These are phyloP conservation scores for Calophaca sinica DNA, from an alignment of 306 rosid species.

Conservation along the genomic window DNA sequence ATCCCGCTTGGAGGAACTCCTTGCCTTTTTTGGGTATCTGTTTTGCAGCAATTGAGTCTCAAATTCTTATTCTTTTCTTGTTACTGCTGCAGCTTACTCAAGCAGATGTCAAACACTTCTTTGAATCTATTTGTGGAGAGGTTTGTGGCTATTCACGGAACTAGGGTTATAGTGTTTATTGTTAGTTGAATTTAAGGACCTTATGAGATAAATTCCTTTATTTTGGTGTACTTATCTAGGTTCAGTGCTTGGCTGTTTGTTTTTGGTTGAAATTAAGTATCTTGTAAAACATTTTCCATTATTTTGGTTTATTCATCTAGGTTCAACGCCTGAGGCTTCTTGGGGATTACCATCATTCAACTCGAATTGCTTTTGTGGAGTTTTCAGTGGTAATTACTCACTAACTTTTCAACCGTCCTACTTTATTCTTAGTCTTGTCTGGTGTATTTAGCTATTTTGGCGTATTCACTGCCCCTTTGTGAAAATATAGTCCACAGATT, in stretches of 20 bases:
- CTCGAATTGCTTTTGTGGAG: constrained; percentile 97
- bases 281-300: constrained; percentile 28
- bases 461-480: constrained; percentile 12
- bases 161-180: constrained; percentile 24
- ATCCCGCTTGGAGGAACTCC: constrained; percentile 37
- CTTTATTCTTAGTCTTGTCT: constrained; percentile 29
- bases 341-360: constrained; percentile 94
- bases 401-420: constrained; percentile 11
- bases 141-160: constrained; percentile 55
- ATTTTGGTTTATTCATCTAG: constrained; percentile 51
- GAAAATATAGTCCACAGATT: constrained; percentile 13
- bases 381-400: constrained; percentile 70
- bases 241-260: constrained; percentile 57
- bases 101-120: constrained; percentile 87
- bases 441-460: not conserved
- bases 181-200: constrained; percentile 35
- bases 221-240: constrained; percentile 45
- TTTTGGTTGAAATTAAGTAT: constrained; percentile 33
- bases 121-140: constrained; percentile 98
- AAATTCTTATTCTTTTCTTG: constrained; percentile 21
- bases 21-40: not conserved
- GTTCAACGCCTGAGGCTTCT: constrained; percentile 97
- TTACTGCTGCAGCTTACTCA: constrained; percentile 78
- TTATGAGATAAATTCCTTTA: constrained; percentile 32
- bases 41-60: constrained; percentile 17